Base-by-base conservation (phyloP, 495 filamentous ascomycete species). In the Hypoxylon rickii region DNA sequence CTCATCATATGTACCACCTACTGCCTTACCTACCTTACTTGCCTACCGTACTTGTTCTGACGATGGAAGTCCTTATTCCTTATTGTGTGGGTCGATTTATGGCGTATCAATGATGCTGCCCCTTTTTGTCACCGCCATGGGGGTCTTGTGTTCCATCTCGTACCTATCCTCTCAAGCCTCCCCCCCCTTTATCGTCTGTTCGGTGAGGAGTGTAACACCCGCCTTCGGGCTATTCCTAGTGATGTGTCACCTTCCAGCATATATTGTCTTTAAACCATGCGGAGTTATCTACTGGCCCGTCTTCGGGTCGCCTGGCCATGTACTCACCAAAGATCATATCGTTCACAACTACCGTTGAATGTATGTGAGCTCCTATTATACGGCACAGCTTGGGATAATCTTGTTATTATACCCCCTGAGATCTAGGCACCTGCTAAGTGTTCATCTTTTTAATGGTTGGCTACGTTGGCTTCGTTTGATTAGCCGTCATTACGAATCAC, bases 31-130 rank as follows among this genome's bases (percentile, higher is more conserved):
- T n/a, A n/a, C n/a, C 24, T 10, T 29, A 29, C 24, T 29, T 29
- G 10, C 24, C 24, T 4, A 29, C 24, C 24, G 4, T 29, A 29
- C 24, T 29, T 29, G n/a, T n/a, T n/a, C n/a, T n/a, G n/a, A n/a
- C n/a, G n/a, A 29, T 29, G 24, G 24, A 29, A 10, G 24, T 29
- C 41, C 36, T 44, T 43, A 42, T 36, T 48, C 36, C 18, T 26
- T 40, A 19, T 53, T 16, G 18, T 31, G 53, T 57, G 58, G 32
- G 13, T 33, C 32, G 43, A 51, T 48, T 48, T 21, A 19, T 47
- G 58, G 51, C 51, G 43, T 62, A 32, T 42, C 48, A 15, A 53
- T 54, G 20, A 52, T 52, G 43, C 18, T 55, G n/a, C 19, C 13
- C 37, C 13, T 33, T 16, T 21, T 10, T n/a, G n/a, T n/a, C n/a